Evolutionary conservation across 371 early-diverging fungal genomes (phyloP), one percentile per base, ranked within the genome.

Genomic region (Choanephora cucurbitarum): DNA sequence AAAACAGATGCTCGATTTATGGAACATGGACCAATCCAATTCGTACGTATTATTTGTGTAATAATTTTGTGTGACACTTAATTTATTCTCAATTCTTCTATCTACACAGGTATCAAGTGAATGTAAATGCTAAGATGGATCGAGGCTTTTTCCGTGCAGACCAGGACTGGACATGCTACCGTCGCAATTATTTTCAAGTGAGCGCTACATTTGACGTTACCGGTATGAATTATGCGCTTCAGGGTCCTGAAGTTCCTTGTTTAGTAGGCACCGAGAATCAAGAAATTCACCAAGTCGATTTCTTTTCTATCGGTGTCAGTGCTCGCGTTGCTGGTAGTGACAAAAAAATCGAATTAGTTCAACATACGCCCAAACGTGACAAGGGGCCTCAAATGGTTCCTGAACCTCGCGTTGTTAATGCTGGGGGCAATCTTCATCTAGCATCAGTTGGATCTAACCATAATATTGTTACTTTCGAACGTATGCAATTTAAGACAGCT

Each of bases 401-500:
- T n/a, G 72, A 73, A 33, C 85, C 86, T 22, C 76, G 81, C 50
- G 71, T 85, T 1, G 68, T 86, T 21, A 77, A 75, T 9, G 74
- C 83, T 15, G 86, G 84, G 10, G 87, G 86, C 9, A 80, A 77
- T 34, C 51, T 83, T 9, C 68, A 75, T 42, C 40, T 81, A 34
- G 69, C 69, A n/a, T 58, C 79, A 19, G 73, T 72, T 4, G 75
- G 75, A 1, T 64, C 72, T 1, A 63, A 68, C 19, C 82, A 77
- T 32, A 76, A 65, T 28, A 68, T 86, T 6, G 86, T 82, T 3
- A 87, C 88, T 5, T 96, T 92, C 74, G 95, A 96, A 62, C 88
- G 96, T 11, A 75, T 96, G 39, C 96, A 96, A 74, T 96, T 96
- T 82, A 94, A 94, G 69, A 85, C 89, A 0, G 92, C 96, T 15